Percentiles rank a stretch among this genome's conserved stretches.
Conservation (phyloP, 2,329 filamentous ascomycete genomes). For the Epichloe uncinata region DNA sequence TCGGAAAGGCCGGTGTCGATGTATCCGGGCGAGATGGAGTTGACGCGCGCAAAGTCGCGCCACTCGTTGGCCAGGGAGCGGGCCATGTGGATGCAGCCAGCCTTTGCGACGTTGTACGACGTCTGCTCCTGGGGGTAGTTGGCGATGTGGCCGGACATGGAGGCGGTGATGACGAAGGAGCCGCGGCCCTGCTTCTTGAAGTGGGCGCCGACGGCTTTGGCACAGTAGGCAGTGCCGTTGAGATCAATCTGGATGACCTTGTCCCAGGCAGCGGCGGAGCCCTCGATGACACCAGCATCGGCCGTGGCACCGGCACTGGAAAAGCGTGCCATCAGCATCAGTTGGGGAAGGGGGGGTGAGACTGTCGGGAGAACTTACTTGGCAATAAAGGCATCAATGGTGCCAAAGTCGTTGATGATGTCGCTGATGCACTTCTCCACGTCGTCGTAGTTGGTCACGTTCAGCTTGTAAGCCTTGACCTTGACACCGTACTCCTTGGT, state of each 20-base stretch:
- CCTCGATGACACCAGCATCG: slow-evolving; percentile 54
- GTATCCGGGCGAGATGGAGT: slow-evolving; percentile 54
- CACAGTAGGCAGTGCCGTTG: slow-evolving; percentile 56
- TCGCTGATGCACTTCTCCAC: slow-evolving; percentile 44
- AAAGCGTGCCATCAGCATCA: not conserved
- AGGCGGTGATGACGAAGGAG: slow-evolving; percentile 55
- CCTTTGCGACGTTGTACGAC: slow-evolving; percentile 53
- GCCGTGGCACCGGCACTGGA: slow-evolving; percentile 52
- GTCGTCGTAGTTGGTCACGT: slow-evolving; percentile 38
- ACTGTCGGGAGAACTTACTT: slow-evolving; percentile 48
- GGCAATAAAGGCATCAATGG: slow-evolving; percentile 62
- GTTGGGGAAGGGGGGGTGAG: slow-evolving; percentile 11
- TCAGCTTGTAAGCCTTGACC: slow-evolving; percentile 46
- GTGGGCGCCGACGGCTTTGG: slow-evolving; percentile 47
- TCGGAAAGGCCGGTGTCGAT: slow-evolving; percentile 55
- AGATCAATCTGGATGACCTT: slow-evolving; percentile 50
- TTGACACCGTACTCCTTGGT: slow-evolving; percentile 54
- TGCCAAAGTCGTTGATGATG: slow-evolving; percentile 59
- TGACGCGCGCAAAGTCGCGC: slow-evolving; percentile 53
- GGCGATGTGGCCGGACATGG: slow-evolving; percentile 58
- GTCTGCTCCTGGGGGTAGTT: slow-evolving; percentile 58
- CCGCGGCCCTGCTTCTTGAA: slow-evolving; percentile 51
- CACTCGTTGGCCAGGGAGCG: slow-evolving; percentile 47
- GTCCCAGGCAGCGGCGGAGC: slow-evolving; percentile 52
- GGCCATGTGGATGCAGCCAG: slow-evolving; percentile 36